Evolutionary conservation across 164 flowering plant genomes (phyloP).

Genomic region (Berberis thunbergii): DNA sequence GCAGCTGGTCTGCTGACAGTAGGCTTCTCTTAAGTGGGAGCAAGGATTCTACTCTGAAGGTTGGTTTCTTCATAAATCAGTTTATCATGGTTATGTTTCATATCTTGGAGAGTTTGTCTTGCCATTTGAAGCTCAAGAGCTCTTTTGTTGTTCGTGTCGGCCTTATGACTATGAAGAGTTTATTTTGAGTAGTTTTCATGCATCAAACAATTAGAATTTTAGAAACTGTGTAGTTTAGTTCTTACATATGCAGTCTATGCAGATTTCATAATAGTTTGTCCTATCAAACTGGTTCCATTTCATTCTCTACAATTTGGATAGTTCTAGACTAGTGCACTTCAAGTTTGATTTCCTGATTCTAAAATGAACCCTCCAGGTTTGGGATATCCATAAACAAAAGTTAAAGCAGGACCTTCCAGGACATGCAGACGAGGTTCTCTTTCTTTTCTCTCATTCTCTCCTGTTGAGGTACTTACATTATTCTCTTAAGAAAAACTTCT

Average conservation of each 20-base stretch:
- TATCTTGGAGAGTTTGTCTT: too few species aligned
- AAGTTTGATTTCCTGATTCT: neutral
- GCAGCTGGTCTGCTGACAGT: slow-evolving; percentile 99
- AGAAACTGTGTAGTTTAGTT: too few species aligned
- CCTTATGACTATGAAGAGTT: too few species aligned
- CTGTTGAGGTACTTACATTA: neutral
- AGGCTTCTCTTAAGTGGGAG: slow-evolving; percentile 96
- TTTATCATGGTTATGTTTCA: neutral
- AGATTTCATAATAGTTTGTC: too few species aligned
- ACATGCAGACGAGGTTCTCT: slow-evolving; percentile 88
- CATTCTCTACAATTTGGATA: too few species aligned
- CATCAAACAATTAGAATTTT: too few species aligned
- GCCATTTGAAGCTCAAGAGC: too few species aligned
- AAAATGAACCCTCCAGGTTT: slow-evolving; percentile 11
- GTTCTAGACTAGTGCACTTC: too few species aligned
- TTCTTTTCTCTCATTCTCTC: neutral
- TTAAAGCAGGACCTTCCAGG: slow-evolving; percentile 97
- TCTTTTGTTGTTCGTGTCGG: too few species aligned
- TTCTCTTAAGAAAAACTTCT: neutral
- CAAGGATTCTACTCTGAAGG: slow-evolving; percentile 96
- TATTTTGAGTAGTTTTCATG: too few species aligned
- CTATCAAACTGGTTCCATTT: too few species aligned
- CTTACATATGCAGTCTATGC: too few species aligned
- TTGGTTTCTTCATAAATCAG: slow-evolving; percentile 7
- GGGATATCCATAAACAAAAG: slow-evolving; percentile 80